Evolutionary conservation across 176 grass and related monocot species (phyloP).

Genomic region (Typha latifolia): DNA sequence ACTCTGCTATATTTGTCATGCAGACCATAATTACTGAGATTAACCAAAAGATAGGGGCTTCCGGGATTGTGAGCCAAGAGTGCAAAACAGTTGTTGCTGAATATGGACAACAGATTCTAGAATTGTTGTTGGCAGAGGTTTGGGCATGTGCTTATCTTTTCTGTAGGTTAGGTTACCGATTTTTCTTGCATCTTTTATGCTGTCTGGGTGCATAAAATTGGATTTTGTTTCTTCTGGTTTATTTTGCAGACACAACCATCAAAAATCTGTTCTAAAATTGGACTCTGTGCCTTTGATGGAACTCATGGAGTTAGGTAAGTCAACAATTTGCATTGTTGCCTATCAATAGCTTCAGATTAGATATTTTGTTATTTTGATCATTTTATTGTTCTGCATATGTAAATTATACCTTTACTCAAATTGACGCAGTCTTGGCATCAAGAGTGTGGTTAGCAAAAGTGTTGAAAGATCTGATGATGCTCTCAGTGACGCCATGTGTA

Average conservation of each 20-base stretch:
- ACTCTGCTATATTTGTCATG: neutral
- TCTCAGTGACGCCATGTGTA: conserved; percentile 52
- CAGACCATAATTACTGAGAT: conserved; percentile 86
- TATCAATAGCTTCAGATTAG: neutral
- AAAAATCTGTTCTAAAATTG: conserved; percentile 62
- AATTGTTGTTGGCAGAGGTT: conserved; percentile 72
- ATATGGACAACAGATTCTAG: conserved; percentile 83
- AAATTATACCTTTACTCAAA: neutral
- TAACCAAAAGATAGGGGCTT: conserved; percentile 81
- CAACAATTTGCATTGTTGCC: too few relatives aligned
- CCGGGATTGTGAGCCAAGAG: conserved; percentile 87
- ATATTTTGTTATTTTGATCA: neutral
- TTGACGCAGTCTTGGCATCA: conserved; percentile 38
- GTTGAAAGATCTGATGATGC: conserved; percentile 26
- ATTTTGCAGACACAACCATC: conserved; percentile 41
- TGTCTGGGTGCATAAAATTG: neutral
- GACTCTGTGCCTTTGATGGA: conserved; percentile 48
- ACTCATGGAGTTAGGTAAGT: conserved; percentile 44
- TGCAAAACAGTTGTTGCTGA: conserved; percentile 91
- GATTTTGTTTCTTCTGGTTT: neutral
- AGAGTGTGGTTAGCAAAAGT: conserved; percentile 43
- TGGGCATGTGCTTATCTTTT: conserved; percentile 1
- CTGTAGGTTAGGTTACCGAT: too few relatives aligned
- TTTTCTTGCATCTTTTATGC: neutral
- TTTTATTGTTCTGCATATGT: neutral